phyloP scores from a whole-genome alignment of 139 green algal genomes.

The Chlorella sp. region DNA sequence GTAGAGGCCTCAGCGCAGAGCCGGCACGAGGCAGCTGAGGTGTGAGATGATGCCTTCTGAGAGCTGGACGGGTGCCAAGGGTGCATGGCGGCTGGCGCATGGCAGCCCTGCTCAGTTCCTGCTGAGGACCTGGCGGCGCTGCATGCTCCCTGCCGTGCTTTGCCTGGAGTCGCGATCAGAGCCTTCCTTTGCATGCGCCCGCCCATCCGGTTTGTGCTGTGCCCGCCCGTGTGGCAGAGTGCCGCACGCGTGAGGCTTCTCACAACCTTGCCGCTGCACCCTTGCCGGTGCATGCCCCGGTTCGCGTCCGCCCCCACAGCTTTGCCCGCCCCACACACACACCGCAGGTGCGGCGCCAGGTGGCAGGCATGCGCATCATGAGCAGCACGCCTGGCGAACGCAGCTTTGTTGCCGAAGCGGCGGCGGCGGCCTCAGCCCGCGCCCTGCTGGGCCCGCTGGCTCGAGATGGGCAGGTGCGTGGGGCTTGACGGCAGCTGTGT shows the following conservation, averaged over 20 bases:
- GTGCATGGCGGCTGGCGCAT: too few species aligned
- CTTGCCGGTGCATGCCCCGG: too few species aligned
- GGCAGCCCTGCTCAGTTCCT: neutral
- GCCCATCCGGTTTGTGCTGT: neutral
- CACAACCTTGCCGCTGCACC: too few species aligned
- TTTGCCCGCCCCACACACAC: neutral
- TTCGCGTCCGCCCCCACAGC: too few species aligned
- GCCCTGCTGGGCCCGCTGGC: constrained; percentile 39
- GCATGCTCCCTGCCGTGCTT: neutral
- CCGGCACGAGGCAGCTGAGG: constrained; percentile 22
- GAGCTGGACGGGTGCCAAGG: too few species aligned
- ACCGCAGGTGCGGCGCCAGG: constrained; percentile 63
- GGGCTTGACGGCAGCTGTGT: neutral
- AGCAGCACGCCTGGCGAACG: constrained; percentile 25
- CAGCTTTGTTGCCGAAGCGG: constrained; percentile 39
- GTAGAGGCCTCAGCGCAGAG: constrained; percentile 22
- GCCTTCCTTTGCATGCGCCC: neutral
- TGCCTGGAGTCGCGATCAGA: neutral
- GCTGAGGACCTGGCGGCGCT: too few species aligned
- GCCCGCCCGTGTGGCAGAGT: too few species aligned
- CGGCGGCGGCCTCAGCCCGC: constrained; percentile 39
- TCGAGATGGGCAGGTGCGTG: constrained; percentile 31
- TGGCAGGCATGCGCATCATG: constrained; percentile 59
- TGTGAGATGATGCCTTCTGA: too few species aligned
- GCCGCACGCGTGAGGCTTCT: too few species aligned